Evolutionary conservation across 2,329 filamentous ascomycete species (phyloP).

Genomic region (Alternaria incomplexa): DNA sequence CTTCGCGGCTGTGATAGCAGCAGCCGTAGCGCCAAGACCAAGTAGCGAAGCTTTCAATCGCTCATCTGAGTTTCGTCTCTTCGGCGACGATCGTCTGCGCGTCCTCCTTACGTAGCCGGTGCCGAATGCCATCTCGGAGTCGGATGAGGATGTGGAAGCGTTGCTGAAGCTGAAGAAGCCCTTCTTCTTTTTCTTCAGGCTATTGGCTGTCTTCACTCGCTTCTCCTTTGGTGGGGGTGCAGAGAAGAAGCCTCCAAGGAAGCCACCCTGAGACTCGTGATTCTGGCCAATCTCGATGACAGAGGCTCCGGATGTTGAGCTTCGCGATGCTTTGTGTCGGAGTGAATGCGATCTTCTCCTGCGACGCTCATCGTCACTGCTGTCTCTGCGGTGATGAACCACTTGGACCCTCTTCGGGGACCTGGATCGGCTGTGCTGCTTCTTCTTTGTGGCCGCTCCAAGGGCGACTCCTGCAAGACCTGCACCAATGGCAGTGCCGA

Average conservation of each 20-base stretch:
- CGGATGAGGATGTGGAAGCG: slow-evolving; percentile 53
- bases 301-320: slow-evolving; percentile 57
- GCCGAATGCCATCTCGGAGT: slow-evolving; percentile 56
- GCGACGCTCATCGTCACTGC: slow-evolving; percentile 38
- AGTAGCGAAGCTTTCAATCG: slow-evolving; percentile 54
- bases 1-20: slow-evolving; percentile 55
- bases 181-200: slow-evolving; percentile 48
- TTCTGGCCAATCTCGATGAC: slow-evolving; percentile 70
- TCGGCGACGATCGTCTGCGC: slow-evolving; percentile 31
- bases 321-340: slow-evolving; percentile 41
- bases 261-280: slow-evolving; percentile 52
- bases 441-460: slow-evolving; percentile 35
- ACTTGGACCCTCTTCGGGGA: slow-evolving; percentile 43
- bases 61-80: slow-evolving; percentile 52
- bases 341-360: slow-evolving; percentile 33
- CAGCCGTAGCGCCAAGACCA: slow-evolving; percentile 56
- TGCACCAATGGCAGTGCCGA: slow-evolving; percentile 49
- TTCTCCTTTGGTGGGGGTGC: slow-evolving; percentile 55
- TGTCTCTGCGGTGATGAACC: slow-evolving; percentile 34
- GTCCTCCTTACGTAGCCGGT: slow-evolving; percentile 38
- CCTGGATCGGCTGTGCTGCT: slow-evolving; percentile 43
- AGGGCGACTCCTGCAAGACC: slow-evolving; percentile 50
- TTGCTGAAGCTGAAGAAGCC: slow-evolving; percentile 59
- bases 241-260: slow-evolving; percentile 63
- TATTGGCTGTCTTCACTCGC: slow-evolving; percentile 27